phyloP scores from a whole-genome alignment of 1,139 yeast genomes.

The Suhomyces coccinellae region DNA sequence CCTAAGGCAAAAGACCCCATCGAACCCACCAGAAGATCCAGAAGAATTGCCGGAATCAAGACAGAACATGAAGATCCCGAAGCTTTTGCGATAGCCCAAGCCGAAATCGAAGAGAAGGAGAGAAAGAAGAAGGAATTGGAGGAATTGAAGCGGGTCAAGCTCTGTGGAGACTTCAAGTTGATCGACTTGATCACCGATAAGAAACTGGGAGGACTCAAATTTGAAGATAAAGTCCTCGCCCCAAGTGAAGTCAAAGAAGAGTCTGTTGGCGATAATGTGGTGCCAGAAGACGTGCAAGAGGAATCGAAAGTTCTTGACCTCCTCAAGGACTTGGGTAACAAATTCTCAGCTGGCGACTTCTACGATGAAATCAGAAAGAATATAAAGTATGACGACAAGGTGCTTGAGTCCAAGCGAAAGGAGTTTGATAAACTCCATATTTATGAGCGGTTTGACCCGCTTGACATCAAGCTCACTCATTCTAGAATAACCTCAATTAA shows the following conservation, averaged over 20 bases:
- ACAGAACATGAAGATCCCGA: constrained; percentile 41
- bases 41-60: constrained; percentile 64
- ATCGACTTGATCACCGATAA: constrained; percentile 54
- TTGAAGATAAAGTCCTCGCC: constrained; percentile 29
- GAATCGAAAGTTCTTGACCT: constrained; percentile 40
- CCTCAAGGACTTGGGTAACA: constrained; percentile 48
- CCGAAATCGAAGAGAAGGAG: constrained; percentile 38
- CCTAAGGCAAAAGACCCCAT: constrained; percentile 27
- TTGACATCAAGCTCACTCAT: constrained; percentile 68
- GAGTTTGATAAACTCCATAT: constrained; percentile 53
- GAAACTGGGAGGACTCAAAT: constrained; percentile 36
- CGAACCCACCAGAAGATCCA: constrained; percentile 61
- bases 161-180: constrained; percentile 62
- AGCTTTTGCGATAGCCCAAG: constrained; percentile 33
- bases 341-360: constrained; percentile 78
- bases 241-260: constrained; percentile 2
- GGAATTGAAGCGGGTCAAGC: constrained; percentile 51
- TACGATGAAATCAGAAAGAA: constrained; percentile 50
- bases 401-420: constrained; percentile 47
- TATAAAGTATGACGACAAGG: constrained; percentile 33
- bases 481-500: constrained; percentile 72
- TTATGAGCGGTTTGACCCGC: constrained; percentile 61
- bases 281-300: constrained; percentile 26
- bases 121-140: constrained; percentile 48
- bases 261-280: constrained; percentile 9